Conservation (phyloP, 2,329 filamentous ascomycete species). For the Arthrobotrys iridis region DNA sequence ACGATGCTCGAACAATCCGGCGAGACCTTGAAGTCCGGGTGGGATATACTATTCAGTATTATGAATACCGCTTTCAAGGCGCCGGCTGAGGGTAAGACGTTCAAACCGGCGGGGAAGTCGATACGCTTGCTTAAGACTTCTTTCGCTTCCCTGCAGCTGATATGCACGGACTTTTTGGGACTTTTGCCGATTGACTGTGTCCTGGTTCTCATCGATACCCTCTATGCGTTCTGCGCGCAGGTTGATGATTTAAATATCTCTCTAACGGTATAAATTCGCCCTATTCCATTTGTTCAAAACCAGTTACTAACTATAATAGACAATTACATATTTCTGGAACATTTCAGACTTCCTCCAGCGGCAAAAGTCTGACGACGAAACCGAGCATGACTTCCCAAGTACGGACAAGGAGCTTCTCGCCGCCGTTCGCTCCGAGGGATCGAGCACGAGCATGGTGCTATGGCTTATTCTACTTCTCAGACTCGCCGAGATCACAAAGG, state of each 20-base stretch:
- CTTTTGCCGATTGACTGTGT: constrained; percentile 77
- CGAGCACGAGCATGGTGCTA: constrained; percentile 74
- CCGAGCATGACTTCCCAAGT: constrained; percentile 63
- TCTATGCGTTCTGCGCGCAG: constrained; percentile 89
- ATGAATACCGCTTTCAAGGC: constrained; percentile 80
- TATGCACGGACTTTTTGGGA: constrained; percentile 91
- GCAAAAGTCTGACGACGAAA: constrained; percentile 58
- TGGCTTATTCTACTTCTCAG: constrained; percentile 81
- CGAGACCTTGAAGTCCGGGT: constrained; percentile 82
- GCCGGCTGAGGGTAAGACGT: constrained; percentile 36
- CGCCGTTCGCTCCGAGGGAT: constrained; percentile 70
- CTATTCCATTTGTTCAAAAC: constrained; percentile 47
- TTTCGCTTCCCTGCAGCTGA: constrained; percentile 87
- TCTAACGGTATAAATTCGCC: constrained; percentile 71
- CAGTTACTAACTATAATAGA: constrained; percentile 64
- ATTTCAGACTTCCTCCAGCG: constrained; percentile 82
- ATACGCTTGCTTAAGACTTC: constrained; percentile 72
- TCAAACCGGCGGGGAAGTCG: constrained; percentile 44
- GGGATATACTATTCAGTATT: constrained; percentile 85
- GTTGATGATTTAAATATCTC: constrained; percentile 94
- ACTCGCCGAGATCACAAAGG: constrained; percentile 75
- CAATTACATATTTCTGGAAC: constrained; percentile 95
- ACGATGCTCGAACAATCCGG: constrained; percentile 87
- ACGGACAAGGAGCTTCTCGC: constrained; percentile 69
- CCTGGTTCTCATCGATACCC: constrained; percentile 81